A percentile compares a stretch with the other conserved stretches of the same genome.
Evolutionary conservation across 352 stramenopile species (phyloP).

Genomic region (Pythium scleroteichum): DNA sequence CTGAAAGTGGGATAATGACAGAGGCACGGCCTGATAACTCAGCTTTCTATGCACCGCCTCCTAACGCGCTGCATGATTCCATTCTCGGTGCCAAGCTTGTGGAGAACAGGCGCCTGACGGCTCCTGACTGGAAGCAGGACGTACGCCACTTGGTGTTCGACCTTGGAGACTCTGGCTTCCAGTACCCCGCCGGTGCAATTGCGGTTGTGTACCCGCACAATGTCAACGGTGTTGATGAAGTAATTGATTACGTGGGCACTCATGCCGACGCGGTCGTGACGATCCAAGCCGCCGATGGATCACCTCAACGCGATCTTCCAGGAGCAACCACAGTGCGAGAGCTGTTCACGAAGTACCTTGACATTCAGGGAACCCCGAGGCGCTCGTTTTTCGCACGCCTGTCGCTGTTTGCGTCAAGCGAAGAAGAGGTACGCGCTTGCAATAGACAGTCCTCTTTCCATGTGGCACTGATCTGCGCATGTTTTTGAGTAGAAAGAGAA

Average conservation of each 20-base stretch:
- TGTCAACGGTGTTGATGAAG: constrained; percentile 58
- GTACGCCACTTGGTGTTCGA: constrained; percentile 80
- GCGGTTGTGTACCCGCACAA: constrained; percentile 83
- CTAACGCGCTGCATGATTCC: constrained; percentile 40
- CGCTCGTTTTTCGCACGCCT: constrained; percentile 88
- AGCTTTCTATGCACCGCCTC: constrained; percentile 63
- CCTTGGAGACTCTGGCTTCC: constrained; percentile 28
- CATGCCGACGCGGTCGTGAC: constrained; percentile 41
- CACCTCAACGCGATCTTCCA: constrained; percentile 52
- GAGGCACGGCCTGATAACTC: constrained; percentile 17
- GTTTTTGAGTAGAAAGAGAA: constrained; percentile 82
- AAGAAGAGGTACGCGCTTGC: constrained; percentile 64
- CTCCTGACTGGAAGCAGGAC: constrained; percentile 77
- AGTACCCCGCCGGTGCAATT: constrained; percentile 73
- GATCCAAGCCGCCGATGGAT: constrained; percentile 51
- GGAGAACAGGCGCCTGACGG: constrained; percentile 66
- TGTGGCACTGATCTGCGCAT: not conserved
- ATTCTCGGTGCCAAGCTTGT: constrained; percentile 57
- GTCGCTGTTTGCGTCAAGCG: constrained; percentile 75
- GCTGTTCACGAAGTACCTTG: constrained; percentile 83
- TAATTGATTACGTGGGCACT: constrained; percentile 57
- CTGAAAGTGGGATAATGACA: constrained; percentile 15
- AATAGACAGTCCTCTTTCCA: not conserved
- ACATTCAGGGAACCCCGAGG: constrained; percentile 85
- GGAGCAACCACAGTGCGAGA: constrained; percentile 52